Evolutionary conservation across 257 asterid genomes (phyloP).

Genomic region (Solanum okadae): DNA sequence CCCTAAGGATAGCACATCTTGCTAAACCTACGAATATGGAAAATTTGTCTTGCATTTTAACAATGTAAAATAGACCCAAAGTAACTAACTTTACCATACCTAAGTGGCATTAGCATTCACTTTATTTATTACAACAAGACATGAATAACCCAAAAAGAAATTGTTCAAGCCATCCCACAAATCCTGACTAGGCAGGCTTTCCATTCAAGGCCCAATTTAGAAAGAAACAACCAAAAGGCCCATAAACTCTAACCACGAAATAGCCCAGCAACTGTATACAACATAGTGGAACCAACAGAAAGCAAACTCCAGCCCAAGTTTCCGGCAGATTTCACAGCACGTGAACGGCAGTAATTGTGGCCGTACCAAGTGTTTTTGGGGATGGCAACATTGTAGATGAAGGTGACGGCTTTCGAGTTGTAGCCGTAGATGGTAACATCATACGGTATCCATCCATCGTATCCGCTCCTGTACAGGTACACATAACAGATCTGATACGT

Average conservation of each 20-base stretch:
- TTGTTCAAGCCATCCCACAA: background rate
- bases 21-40: background rate
- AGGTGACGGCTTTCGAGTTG: constrained; percentile 37
- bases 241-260: background rate
- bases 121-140: background rate
- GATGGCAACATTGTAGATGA: constrained; percentile 51
- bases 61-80: background rate
- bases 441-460: constrained; percentile 84
- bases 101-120: background rate
- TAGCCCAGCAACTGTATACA: background rate
- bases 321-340: background rate
- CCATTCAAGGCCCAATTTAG: background rate
- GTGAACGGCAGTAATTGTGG: constrained; percentile 40
- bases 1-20: background rate
- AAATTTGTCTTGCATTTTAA: background rate
- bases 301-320: background rate
- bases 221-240: background rate
- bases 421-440: constrained; percentile 62
- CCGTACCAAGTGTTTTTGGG: constrained; percentile 80
- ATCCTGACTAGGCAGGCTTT: background rate
- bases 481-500: constrained; percentile 82
- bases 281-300: background rate
- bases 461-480: constrained; percentile 84
- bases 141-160: background rate
- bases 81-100: background rate